Conservation (phyloP, 495 filamentous ascomycete genomes). For the Talaromyces liani region DNA sequence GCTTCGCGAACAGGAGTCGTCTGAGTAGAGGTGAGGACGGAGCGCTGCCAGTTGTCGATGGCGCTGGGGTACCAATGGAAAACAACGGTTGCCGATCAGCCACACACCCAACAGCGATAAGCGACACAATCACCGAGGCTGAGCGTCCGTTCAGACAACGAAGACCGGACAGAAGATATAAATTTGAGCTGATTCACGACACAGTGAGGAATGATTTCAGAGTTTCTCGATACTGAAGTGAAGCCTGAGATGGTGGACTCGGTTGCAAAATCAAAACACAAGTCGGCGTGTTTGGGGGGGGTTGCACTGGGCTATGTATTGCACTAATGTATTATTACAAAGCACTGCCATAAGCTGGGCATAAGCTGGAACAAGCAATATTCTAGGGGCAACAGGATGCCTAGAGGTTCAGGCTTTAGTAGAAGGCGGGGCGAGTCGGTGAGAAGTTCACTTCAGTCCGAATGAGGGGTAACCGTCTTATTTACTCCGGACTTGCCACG, state of each 20-base stretch:
- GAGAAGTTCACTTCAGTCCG: neutral
- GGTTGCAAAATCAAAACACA: neutral
- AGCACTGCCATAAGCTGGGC: neutral
- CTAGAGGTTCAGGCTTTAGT: too few species aligned
- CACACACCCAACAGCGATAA: conserved; percentile 2
- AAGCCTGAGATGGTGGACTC: neutral
- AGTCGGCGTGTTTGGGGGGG: neutral
- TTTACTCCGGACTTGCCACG: neutral
- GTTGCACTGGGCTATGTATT: neutral
- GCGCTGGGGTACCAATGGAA: neutral
- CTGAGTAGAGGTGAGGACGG: neutral
- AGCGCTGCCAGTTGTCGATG: neutral
- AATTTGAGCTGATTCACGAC: neutral
- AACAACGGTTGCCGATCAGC: conserved; percentile 6
- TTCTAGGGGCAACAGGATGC: too few species aligned
- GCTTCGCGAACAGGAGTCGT: neutral
- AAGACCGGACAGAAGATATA: neutral
- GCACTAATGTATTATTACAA: neutral
- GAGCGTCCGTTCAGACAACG: neutral
- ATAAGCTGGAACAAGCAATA: neutral
- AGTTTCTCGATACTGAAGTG: neutral
- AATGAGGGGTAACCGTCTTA: neutral
- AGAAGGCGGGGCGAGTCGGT: conserved; percentile 4
- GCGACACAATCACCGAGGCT: neutral
- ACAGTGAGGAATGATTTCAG: neutral